Percentiles rank a stretch among this genome's conserved stretches.
Evolutionary conservation across 768 basidiomycete genomes (phyloP).

Genomic region (Suillus hirtellus): DNA sequence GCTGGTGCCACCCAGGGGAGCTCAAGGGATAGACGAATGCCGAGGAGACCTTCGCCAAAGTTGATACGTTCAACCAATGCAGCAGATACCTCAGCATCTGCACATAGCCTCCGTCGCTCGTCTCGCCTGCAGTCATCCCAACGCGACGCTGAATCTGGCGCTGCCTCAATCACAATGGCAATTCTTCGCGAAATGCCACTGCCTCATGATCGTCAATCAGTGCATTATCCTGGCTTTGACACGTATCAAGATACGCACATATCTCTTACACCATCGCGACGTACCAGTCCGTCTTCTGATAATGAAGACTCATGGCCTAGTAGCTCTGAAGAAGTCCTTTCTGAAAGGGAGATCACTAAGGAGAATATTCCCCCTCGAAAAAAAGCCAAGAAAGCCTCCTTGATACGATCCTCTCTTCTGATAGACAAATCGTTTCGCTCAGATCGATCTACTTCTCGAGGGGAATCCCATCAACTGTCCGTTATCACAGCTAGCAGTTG

Average conservation of each 20-base stretch:
- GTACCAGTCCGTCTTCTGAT: slow-evolving; percentile 9
- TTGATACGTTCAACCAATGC: slow-evolving; percentile 19
- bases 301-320: neutral
- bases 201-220: slow-evolving; percentile 50
- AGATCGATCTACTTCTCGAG: neutral
- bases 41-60: slow-evolving; percentile 25
- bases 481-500: neutral
- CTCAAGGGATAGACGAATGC: slow-evolving; percentile 16
- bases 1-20: slow-evolving; percentile 19
- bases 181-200: slow-evolving; percentile 42
- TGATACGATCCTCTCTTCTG: neutral
- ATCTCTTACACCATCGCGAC: slow-evolving; percentile 10
- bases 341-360: slow-evolving; percentile 46
- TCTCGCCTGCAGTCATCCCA: slow-evolving; percentile 19
- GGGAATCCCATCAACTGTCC: neutral
- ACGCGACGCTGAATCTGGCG: slow-evolving; percentile 16
- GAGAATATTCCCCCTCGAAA: slow-evolving; percentile 58
- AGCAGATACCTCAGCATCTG: slow-evolving; percentile 9
- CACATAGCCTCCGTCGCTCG: slow-evolving; percentile 13
- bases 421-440: neutral
- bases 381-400: slow-evolving; percentile 42
- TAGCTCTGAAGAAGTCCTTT: slow-evolving; percentile 15
- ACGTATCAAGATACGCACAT: slow-evolving; percentile 49
- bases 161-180: slow-evolving; percentile 20
- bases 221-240: slow-evolving; percentile 68